phyloP scores from a whole-genome alignment of 192 early-diverging fungal species.

The Mortierella antarctica region DNA sequence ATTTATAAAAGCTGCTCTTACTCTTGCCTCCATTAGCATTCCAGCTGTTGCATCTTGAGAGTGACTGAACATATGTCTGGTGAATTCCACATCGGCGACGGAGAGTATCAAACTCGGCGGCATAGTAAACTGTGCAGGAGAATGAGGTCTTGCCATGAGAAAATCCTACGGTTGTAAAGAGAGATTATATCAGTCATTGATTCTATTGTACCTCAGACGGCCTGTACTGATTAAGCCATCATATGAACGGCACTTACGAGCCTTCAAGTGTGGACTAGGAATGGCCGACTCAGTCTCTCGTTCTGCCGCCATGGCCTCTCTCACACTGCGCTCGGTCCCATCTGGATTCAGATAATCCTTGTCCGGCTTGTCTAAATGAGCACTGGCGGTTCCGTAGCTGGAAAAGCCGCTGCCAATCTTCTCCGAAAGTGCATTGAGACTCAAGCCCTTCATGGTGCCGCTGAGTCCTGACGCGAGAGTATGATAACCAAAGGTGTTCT shows the following conservation, averaged over 20 bases:
- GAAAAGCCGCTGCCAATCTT: slow-evolving; percentile 51
- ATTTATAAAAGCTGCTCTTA: slow-evolving; percentile 87
- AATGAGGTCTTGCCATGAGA: slow-evolving; percentile 78
- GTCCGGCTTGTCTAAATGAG: slow-evolving; percentile 21
- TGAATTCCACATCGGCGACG: slow-evolving; percentile 85
- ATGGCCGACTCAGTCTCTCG: slow-evolving; percentile 10
- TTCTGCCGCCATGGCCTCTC: slow-evolving; percentile 12
- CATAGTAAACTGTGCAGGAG: slow-evolving; percentile 87
- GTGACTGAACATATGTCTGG: slow-evolving; percentile 79
- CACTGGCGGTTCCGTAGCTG: slow-evolving; percentile 22
- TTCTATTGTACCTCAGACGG: background rate
- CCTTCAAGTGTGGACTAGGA: slow-evolving; percentile 63
- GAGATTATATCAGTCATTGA: background rate
- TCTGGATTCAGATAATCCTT: slow-evolving; percentile 19
- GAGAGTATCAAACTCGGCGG: slow-evolving; percentile 87
- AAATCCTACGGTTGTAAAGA: slow-evolving; percentile 58
- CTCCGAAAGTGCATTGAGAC: slow-evolving; percentile 41
- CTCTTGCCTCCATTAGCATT: slow-evolving; percentile 88
- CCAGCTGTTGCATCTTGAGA: slow-evolving; percentile 84
- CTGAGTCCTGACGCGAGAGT: slow-evolving; percentile 38
- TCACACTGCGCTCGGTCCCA: background rate
- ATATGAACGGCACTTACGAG: slow-evolving; percentile 57
- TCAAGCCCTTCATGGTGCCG: slow-evolving; percentile 51
- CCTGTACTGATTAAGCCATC: background rate
- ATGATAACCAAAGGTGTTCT: slow-evolving; percentile 34